Evolutionary conservation across 305 asterid genomes (phyloP), one percentile per base, ranked within the genome.

Genomic region (Fraxinus nigra): DNA sequence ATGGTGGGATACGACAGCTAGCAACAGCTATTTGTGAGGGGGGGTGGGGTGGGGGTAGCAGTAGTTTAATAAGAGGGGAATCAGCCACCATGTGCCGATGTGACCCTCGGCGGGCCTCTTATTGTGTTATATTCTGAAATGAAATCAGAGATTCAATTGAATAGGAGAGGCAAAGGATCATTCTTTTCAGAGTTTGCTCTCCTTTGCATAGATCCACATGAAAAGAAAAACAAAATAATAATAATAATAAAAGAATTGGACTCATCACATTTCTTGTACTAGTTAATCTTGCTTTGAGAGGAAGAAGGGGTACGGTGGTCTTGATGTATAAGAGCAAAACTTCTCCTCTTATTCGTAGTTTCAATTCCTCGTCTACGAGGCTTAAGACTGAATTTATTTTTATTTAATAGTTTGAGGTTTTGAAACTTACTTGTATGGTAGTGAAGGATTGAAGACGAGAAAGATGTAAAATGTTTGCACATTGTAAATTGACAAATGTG

Each of bases 21-120:
- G 97, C 94, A 85, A 93, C 96, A 92, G 94, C 97, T 92, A 88
- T 63, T 61, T 48, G 82, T 28, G 73, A 78, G 80, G 77, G 59
- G 83, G 84, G 80, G 70, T 30, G 26, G 32, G 3, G 32, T 30
- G 34, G 34, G 34, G 34, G 90, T 69, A 75, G 59, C 16, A 77
- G 51, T 84, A 70, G 85, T 85, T 87, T 88, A 92, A 76, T 85
- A 85, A 85, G 75, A 72, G 78, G 85, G 91, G 92, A 88, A 92
- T 91, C 93, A 87, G 88, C 90, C 89, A 90, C 94, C 97, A 93
- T 94, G 97, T 92, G 97, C 95, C 87, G 87, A 89, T 88, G 90
- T 89, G 93, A 90, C 96, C 30, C 69, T 20, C 8, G 0, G 61
- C 20, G 61, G 61, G 61, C 61, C 61, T 51, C 61, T 14, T 16